Conservation (phyloP, 352 stramenopile genomes). For the Phytophthora pini region DNA sequence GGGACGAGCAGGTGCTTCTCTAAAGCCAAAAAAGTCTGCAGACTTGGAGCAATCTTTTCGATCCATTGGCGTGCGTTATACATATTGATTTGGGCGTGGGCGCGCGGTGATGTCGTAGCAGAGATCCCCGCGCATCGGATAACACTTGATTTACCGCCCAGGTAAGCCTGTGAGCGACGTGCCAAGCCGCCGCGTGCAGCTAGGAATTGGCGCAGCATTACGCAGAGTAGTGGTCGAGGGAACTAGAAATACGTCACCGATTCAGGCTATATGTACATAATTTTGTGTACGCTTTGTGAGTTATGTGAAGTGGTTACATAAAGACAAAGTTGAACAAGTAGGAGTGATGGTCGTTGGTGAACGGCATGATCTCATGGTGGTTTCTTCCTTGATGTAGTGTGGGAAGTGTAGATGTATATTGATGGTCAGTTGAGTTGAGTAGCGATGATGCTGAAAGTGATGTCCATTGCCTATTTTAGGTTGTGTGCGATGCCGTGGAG, state of each 20-base stretch:
- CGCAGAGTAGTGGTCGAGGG: constrained; percentile 13
- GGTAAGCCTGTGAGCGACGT: constrained; percentile 5
- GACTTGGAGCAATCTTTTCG: constrained; percentile 25
- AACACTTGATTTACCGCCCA: not conserved
- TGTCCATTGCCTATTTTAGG: constrained; percentile 15
- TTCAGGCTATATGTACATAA: constrained; percentile 9
- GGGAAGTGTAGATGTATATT: not conserved
- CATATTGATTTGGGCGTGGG: constrained; percentile 16
- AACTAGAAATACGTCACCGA: constrained; percentile 18
- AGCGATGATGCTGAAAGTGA: not conserved
- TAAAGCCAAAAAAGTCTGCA: constrained; percentile 39
- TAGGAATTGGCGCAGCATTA: constrained; percentile 28
- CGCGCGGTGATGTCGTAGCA: not conserved
- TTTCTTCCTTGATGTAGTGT: not conserved
- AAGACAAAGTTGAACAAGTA: constrained; percentile 11
- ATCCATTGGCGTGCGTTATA: constrained; percentile 25
- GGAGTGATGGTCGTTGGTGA: constrained; percentile 3
- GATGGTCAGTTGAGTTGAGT: not conserved
- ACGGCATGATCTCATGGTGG: constrained; percentile 1
- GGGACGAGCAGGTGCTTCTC: constrained; percentile 48
- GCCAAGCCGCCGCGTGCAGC: constrained; percentile 9
- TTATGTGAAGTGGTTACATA: constrained; percentile 16
- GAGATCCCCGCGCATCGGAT: constrained; percentile 6
- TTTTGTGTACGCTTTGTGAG: not conserved
- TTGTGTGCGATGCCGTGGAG: constrained; percentile 6